Base-by-base conservation (phyloP, 192 early-diverging fungal genomes). In the Kickxella alabastrina region DNA sequence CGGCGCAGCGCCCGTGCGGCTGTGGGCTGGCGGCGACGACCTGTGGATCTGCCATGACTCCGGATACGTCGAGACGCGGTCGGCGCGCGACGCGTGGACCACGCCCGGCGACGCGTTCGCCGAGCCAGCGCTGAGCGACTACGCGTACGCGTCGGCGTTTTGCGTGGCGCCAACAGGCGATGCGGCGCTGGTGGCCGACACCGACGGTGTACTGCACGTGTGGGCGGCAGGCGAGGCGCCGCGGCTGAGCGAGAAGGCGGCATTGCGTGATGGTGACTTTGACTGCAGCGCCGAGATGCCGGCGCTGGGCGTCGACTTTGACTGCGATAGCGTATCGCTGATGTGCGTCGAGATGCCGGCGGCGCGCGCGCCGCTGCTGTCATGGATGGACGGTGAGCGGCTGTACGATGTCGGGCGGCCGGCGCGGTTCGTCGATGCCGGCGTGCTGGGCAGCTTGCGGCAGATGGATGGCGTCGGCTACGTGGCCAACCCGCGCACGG, bases 391-490 rank as follows among this genome's bases (percentile, higher is more conserved):
- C 24, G 41, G 57, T 0, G 77, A 80, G 31, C 52, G 80, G 2
- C 60, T 75, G n/a, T 89, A 78, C 54, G 83, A 85, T 21, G 85
- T 90, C 0, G 90, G 90, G n/a, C 63, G 79, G 25, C 89, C 87
- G 7, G 71, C 88, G 2, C 73, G 80, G 10, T 74, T 70, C 12
- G 88, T 98, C 13, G 91, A 93, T 12, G 64, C 85, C 3, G 85
- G 82, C 10, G 78, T 93, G 8, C 54, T 90, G 15, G 74, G 78
- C 29, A 85, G 85, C 43, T 86, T 93, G 53, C 92, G 93, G 59
- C 88, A 82, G 75, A 88, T 89, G 58, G 92, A 92, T 49, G 92
- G 89, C 77, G 92, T 98, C 3, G 93, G 91, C 1, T 95, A 95
- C 49, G 89, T 93, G n/a, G 84, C 86, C 27, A 97, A 92, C 43